Evolutionary conservation across 2,329 filamentous ascomycete species (phyloP), one percentile per base, ranked within the genome.

Genomic region (Metarhizium brunneum): DNA sequence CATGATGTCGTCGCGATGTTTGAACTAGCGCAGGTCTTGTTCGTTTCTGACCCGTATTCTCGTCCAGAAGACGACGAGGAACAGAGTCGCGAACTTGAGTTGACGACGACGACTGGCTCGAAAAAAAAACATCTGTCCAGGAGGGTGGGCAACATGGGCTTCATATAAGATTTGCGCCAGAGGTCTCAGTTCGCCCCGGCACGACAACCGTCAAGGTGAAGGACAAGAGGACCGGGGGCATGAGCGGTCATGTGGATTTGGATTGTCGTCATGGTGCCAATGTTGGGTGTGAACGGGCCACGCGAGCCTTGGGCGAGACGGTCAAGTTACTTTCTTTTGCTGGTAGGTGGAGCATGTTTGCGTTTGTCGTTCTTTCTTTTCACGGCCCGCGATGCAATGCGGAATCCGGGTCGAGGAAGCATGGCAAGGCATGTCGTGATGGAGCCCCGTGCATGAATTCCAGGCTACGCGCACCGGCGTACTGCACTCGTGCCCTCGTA

Each of bases 1-100:
- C 70, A 73, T 73, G 58, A 40, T 64, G 58, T 40, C 49, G 40
- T 52, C 47, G 53, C 11, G 45, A 32, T 32, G 47, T 56, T 25
- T 35, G 45, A 48, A 16, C 25, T 30, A 1, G 7, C 2, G n/a
- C n/a, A 1, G 45, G 45, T 48, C 45, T 11, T 48, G 18, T 13
- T 48, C 18, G 45, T 48, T 48, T 48, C 20, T 16, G 7, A 10
- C 13, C 45, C 6, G 11, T 29, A 30, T 29, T 29, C 45, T 48
- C 45, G 25, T 14, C 45, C 20, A 13, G 7, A 11, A 8, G 32
- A 25, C 25, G n/a, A 20, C 10, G n/a, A 45, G 25, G 45, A 29
- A 48, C 13, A 48, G 45, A 48, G 45, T 48, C 45, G 45, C 45
- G 25, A 3, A 48, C 25, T 16, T 13, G 18, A 47, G 43, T 47